Percentiles rank a stretch among this genome's conserved stretches.
Conservation (phyloP, 768 basidiomycete genomes). For the Dioszegia hungarica region DNA sequence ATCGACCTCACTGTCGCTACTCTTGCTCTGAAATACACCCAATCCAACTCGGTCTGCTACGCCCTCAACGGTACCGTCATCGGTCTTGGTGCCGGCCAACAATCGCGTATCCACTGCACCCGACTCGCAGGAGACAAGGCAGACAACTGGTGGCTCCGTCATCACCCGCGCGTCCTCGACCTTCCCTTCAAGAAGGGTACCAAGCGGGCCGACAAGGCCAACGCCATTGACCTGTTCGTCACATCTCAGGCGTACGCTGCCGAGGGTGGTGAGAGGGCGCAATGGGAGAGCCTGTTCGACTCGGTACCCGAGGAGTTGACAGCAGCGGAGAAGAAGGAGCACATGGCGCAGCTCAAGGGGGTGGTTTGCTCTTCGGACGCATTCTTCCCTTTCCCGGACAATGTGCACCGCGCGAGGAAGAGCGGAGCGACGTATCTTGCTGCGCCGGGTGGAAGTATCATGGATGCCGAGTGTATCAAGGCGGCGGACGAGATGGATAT, state of each 20-base stretch:
- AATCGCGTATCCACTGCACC: constrained; percentile 98
- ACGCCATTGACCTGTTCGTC: constrained; percentile 95
- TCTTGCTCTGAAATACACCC: constrained; percentile 94
- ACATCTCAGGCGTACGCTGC: constrained; percentile 67
- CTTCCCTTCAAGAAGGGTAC: constrained; percentile 96
- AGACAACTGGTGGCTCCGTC: constrained; percentile 99
- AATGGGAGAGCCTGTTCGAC: constrained; percentile 89
- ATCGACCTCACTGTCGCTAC: constrained; percentile 96
- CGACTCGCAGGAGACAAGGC: constrained; percentile 95
- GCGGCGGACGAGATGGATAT: constrained; percentile 90
- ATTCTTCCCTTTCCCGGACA: constrained; percentile 99
- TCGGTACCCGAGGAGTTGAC: constrained; percentile 61
- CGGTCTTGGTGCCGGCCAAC: constrained; percentile 95
- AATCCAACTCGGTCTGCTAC: constrained; percentile 97
- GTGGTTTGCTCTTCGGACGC: constrained; percentile 95
- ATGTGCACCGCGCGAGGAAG: constrained; percentile 85
- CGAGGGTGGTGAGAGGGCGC: constrained; percentile 79
- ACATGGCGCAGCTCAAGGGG: constrained; percentile 68
- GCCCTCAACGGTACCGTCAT: constrained; percentile 86
- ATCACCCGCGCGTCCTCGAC: constrained; percentile 85
- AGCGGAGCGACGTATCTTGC: constrained; percentile 90
- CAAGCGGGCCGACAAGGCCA: constrained; percentile 96
- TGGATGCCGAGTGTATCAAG: constrained; percentile 95
- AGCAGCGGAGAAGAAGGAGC: constrained; percentile 66
- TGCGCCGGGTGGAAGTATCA: constrained; percentile 80